These are phyloP conservation scores for sorghum (Sorghum bicolor) DNA, from an alignment of 176 grass and related monocot species.

Conservation along the genomic window DNA sequence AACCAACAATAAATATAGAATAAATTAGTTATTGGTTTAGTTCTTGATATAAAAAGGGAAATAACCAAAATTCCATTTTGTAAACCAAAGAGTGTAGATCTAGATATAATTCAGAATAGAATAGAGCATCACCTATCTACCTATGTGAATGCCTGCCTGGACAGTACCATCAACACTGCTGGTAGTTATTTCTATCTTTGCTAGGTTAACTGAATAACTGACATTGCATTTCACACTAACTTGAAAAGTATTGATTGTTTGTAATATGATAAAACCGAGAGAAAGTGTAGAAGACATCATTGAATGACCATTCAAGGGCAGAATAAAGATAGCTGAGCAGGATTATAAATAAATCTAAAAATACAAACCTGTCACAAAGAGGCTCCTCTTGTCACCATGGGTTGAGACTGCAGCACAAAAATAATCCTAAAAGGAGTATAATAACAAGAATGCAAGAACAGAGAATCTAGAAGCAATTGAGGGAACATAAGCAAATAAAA, in stretches of 20 bases:
- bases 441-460: no score
- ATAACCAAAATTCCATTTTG: not conserved
- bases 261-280: no score
- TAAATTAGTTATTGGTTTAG: not conserved
- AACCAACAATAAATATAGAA: conserved; percentile 24
- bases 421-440: no score
- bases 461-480: no score
- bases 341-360: no score
- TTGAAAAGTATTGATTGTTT: conserved; percentile 94
- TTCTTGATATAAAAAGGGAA: not conserved
- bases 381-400: no score
- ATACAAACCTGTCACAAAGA: no score
- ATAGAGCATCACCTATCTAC: conserved; percentile 52
- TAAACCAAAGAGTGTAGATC: not conserved
- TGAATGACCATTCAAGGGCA: no score
- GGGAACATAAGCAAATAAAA: no score
- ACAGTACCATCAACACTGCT: conserved; percentile 93
- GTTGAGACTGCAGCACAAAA: no score
- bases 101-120: not conserved
- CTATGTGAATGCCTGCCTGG: conserved; percentile 88
- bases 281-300: no score
- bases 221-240: conserved; percentile 95
- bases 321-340: no score
- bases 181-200: conserved; percentile 85
- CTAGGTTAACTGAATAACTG: conserved; percentile 72